Evolutionary conservation across 2,329 filamentous ascomycete species (phyloP).

Genomic region (Myriangium duriaei): DNA sequence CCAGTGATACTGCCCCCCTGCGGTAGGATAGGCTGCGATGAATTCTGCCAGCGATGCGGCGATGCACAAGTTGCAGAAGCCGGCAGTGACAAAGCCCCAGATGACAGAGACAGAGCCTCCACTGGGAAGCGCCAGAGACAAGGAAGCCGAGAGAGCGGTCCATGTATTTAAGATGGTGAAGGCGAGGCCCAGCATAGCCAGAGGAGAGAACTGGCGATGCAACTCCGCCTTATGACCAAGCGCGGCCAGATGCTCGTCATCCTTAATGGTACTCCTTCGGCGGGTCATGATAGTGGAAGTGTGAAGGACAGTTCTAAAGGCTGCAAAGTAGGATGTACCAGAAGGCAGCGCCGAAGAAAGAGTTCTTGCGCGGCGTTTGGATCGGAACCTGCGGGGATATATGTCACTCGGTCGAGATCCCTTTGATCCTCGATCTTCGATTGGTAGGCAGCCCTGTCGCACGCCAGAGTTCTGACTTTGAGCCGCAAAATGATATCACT

Average conservation of each 20-base stretch:
- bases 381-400: no score
- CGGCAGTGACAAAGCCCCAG: conserved; percentile 50
- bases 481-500: no score
- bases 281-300: neutral
- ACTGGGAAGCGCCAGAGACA: conserved; percentile 52
- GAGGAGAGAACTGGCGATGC: conserved; percentile 43
- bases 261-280: conserved; percentile 14
- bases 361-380: no score
- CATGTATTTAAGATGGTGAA: conserved; percentile 53
- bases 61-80: conserved; percentile 57
- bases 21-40: conserved; percentile 43
- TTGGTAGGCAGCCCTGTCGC: no score
- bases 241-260: conserved; percentile 40
- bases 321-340: no score
- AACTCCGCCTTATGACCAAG: conserved; percentile 48
- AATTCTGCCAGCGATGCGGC: conserved; percentile 58
- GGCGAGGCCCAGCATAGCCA: conserved; percentile 49
- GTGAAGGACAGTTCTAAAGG: no score
- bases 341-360: no score
- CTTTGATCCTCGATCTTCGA: no score
- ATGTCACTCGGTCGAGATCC: no score
- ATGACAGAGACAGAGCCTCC: conserved; percentile 60
- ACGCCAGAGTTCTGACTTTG: no score
- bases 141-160: conserved; percentile 47
- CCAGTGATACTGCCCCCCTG: conserved; percentile 50